Evolutionary conservation across 495 filamentous ascomycete genomes (phyloP).

Genomic region (Xylaria bambusicola): DNA sequence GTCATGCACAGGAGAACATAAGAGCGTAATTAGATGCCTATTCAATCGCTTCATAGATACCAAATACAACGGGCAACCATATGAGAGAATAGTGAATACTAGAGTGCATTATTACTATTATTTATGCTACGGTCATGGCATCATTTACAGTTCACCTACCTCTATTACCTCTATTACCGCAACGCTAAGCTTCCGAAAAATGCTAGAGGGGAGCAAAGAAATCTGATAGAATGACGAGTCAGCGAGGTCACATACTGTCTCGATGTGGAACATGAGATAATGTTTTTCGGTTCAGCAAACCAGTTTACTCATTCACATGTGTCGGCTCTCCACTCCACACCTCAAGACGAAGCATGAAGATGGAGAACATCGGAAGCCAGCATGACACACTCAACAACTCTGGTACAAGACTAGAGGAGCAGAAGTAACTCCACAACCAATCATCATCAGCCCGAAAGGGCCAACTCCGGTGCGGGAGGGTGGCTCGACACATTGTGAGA

Average conservation of each 20-base stretch:
- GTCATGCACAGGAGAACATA: slow-evolving; percentile 38
- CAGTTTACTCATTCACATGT: slow-evolving; percentile 53
- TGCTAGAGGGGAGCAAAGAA: neutral
- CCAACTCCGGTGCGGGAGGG: slow-evolving; percentile 76
- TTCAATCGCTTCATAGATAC: slow-evolving; percentile 5
- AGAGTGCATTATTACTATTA: no score
- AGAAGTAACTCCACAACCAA: slow-evolving; percentile 80
- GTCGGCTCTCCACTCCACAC: slow-evolving; percentile 41
- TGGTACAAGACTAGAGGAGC: slow-evolving; percentile 16
- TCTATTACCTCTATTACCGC: no score
- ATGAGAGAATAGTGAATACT: no score
- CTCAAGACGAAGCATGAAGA: slow-evolving; percentile 47
- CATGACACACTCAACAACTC: slow-evolving; percentile 40
- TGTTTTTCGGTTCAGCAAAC: slow-evolving; percentile 35
- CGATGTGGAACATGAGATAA: neutral
- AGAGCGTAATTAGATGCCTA: neutral
- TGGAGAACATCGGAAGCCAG: slow-evolving; percentile 47
- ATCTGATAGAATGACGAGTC: slow-evolving; percentile 1
- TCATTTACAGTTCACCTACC: no score
- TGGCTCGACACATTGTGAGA: slow-evolving; percentile 67
- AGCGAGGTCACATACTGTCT: neutral
- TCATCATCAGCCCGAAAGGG: slow-evolving; percentile 62
- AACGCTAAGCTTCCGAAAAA: no score
- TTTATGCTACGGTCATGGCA: no score
- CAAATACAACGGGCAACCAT: neutral